A percentile compares a stretch with the other conserved stretches of the same genome.
phyloP scores from a whole-genome alignment of 257 asterid genomes.

The Verbena officinalis region DNA sequence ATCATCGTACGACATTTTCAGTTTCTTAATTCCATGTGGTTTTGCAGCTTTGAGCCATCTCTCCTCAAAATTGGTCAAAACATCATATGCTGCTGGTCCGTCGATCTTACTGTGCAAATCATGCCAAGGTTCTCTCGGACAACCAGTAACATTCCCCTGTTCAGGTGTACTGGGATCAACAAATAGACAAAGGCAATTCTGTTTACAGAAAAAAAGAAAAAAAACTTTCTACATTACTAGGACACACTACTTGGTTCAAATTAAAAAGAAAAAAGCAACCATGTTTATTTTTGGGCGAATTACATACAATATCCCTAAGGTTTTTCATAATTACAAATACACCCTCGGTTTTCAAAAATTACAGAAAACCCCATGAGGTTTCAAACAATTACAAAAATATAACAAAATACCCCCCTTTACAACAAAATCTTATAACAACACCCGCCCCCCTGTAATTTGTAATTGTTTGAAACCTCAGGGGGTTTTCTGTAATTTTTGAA shows the following conservation, averaged over 20 bases:
- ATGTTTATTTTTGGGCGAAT: no score
- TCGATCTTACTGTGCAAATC: slow-evolving; percentile 94
- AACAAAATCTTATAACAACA: no score
- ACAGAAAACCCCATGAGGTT: no score
- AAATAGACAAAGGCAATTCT: slow-evolving; percentile 7
- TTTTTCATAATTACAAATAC: no score
- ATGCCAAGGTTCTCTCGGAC: slow-evolving; percentile 99
- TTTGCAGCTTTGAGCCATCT: slow-evolving; percentile 93
- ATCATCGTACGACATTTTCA: slow-evolving; percentile 80
- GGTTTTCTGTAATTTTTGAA: no score
- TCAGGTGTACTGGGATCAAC: slow-evolving; percentile 15
- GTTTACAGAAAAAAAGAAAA: not conserved
- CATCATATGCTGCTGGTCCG: slow-evolving; percentile 99
- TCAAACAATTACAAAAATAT: no score
- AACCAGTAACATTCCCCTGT: slow-evolving; percentile 78
- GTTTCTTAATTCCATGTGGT: slow-evolving; percentile 84
- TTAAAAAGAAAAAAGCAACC: not conserved
- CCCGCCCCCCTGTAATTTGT: no score
- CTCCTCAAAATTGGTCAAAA: slow-evolving; percentile 85
- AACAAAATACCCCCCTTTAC: no score
- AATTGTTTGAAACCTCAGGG: no score
- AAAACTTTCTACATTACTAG: slow-evolving; percentile 11
- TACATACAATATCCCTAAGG: no score
- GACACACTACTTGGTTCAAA: not conserved
- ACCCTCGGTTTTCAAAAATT: no score